Conservation (phyloP, 441 rosid species). For the Arabidopsis lyrata region DNA sequence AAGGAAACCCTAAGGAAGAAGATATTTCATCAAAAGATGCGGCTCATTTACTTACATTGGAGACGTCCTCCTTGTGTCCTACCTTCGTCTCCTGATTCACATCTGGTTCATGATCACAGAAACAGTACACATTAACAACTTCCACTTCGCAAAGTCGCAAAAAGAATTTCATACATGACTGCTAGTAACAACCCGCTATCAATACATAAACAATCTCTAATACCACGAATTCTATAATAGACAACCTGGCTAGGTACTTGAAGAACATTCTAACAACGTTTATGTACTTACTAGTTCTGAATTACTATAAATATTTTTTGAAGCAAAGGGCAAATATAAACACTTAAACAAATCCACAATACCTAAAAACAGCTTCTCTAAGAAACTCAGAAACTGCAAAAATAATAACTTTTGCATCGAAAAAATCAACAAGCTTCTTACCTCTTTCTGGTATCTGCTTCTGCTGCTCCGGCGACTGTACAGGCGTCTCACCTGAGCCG, state of each 20-base stretch:
- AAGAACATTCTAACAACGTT: constrained; percentile 19
- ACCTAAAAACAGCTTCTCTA: not conserved
- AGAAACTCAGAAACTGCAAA: not conserved
- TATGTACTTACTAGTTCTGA: not conserved
- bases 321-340: constrained; percentile 2
- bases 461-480: constrained; percentile 37
- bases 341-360: not conserved
- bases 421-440: constrained; percentile 21
- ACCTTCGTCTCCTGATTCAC: constrained; percentile 37
- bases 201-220: constrained; percentile 7
- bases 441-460: constrained; percentile 58
- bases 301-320: not conserved
- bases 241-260: not conserved
- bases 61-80: constrained; percentile 12
- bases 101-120: constrained; percentile 39
- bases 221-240: constrained; percentile 5
- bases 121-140: constrained; percentile 24
- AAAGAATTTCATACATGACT: constrained; percentile 2
- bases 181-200: constrained; percentile 1
- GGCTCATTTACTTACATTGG: constrained; percentile 38
- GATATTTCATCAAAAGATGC: not conserved
- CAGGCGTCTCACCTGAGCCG: constrained; percentile 52
- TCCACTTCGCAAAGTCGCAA: not conserved
- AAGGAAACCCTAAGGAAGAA: constrained; percentile 9
- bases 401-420: constrained; percentile 2